Conservation (phyloP, 805 yeast species). For the Candida michaelii region DNA sequence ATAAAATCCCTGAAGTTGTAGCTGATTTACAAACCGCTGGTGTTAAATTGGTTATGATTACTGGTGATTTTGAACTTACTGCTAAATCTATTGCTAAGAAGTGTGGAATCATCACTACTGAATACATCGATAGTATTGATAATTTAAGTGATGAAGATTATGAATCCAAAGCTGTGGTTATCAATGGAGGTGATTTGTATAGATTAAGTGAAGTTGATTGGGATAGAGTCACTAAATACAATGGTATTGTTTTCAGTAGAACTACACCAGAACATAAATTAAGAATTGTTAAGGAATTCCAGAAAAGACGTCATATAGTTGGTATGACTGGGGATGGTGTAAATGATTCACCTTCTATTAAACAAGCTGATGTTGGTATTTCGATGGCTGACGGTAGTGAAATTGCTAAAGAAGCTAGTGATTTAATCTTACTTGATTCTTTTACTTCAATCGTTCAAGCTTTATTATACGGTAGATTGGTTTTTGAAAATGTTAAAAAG, state of each 20-base stretch:
- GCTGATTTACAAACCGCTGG: slow-evolving; percentile 37
- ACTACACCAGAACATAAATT: slow-evolving; percentile 54
- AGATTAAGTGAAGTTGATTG: slow-evolving; percentile 39
- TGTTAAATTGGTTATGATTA: slow-evolving; percentile 42
- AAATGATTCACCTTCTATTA: slow-evolving; percentile 36
- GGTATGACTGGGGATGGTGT: slow-evolving; percentile 41
- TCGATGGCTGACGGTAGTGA: slow-evolving; percentile 30
- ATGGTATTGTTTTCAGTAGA: slow-evolving; percentile 42
- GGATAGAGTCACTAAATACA: slow-evolving; percentile 36
- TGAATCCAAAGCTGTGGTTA: slow-evolving; percentile 23
- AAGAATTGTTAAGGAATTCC: slow-evolving; percentile 47
- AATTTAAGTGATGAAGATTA: slow-evolving; percentile 15
- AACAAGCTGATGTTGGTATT: slow-evolving; percentile 36
- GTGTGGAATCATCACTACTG: slow-evolving; percentile 33
- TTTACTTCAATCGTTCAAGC: slow-evolving; percentile 33
- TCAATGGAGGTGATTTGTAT: slow-evolving; percentile 34
- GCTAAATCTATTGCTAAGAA: slow-evolving; percentile 51
- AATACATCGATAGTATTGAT: slow-evolving; percentile 19
- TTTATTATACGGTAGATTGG: slow-evolving; percentile 43
- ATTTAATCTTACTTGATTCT: slow-evolving; percentile 28
- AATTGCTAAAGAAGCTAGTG: slow-evolving; percentile 40
- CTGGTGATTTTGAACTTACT: slow-evolving; percentile 56
- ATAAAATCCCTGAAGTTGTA: slow-evolving; percentile 33
- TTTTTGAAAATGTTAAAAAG: slow-evolving; percentile 49
- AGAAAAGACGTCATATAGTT: slow-evolving; percentile 26